phyloP scores from a whole-genome alignment of 495 filamentous ascomycete genomes.

The Aeminium ludgeri region DNA sequence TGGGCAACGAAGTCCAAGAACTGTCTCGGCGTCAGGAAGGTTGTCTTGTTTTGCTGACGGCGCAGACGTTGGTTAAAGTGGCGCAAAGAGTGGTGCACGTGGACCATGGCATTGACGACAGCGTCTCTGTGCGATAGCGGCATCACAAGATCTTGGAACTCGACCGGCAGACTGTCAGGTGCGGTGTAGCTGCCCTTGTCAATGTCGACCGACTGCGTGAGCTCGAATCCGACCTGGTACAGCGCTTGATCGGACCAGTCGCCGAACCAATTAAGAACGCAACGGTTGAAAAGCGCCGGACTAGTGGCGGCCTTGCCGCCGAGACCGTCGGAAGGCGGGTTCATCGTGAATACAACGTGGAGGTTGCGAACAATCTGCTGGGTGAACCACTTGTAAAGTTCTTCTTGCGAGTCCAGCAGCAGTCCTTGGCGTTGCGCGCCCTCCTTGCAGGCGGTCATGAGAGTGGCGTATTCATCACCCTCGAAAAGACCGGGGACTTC shows the following conservation, averaged over 20 bases:
- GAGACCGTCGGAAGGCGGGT: constrained; percentile 89
- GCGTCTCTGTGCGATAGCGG: constrained; percentile 80
- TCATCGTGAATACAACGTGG: constrained; percentile 99
- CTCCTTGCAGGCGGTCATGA: constrained; percentile 98
- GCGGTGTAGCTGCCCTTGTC: constrained; percentile 69
- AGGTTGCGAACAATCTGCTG: constrained; percentile 97
- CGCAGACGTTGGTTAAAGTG: constrained; percentile 74
- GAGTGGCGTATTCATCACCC: constrained; percentile 82
- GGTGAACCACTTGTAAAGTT: constrained; percentile 99
- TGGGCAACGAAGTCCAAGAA: constrained; percentile 97
- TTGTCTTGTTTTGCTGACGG: constrained; percentile 78
- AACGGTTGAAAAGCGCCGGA: constrained; percentile 95
- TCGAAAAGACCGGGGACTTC: constrained; percentile 97
- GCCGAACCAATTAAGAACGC: constrained; percentile 98
- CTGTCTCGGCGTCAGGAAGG: constrained; percentile 87
- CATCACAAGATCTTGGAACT: constrained; percentile 67
- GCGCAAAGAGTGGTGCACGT: constrained; percentile 87
- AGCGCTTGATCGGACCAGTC: constrained; percentile 99
- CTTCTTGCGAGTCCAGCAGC: constrained; percentile 89
- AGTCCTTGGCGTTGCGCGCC: constrained; percentile 91
- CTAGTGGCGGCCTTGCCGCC: constrained; percentile 93
- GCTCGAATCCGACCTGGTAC: constrained; percentile 90
- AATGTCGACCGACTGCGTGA: constrained; percentile 89
- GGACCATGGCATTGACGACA: constrained; percentile 95
- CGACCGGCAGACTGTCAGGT: constrained; percentile 83